These are phyloP conservation scores for Pseudotsuga menziesii DNA, from an alignment of 75 land plant genomes.

Conservation along the genomic window DNA sequence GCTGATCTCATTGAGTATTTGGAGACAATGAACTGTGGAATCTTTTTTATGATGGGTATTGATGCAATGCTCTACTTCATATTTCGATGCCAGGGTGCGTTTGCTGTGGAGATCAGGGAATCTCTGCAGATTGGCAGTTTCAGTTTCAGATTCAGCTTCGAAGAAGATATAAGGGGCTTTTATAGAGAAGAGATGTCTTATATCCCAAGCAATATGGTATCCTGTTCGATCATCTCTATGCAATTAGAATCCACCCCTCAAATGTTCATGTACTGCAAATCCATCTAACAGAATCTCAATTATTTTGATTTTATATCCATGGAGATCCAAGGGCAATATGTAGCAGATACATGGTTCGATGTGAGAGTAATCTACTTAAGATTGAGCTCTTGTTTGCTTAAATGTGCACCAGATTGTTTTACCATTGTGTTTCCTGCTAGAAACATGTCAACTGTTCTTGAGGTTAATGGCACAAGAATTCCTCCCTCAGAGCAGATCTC, in stretches of 20 bases:
- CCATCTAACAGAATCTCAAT: too few relatives aligned
- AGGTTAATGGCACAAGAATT: slow-evolving; percentile 70
- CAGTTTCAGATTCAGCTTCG: neutral
- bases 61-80: neutral
- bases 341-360: slow-evolving; percentile 37
- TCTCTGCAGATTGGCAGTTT: neutral
- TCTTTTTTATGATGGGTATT: neutral
- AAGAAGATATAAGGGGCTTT: too few relatives aligned
- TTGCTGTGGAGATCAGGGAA: neutral
- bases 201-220: too few relatives aligned
- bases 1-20: neutral
- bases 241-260: too few relatives aligned
- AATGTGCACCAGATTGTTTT: slow-evolving; percentile 33
- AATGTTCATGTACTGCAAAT: too few relatives aligned
- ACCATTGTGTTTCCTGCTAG: slow-evolving; percentile 59
- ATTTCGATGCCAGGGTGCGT: neutral
- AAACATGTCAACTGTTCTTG: slow-evolving; percentile 49
- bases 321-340: too few relatives aligned
- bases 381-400: slow-evolving; percentile 12
- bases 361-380: slow-evolving; percentile 71
- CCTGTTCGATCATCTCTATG: too few relatives aligned
- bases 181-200: too few relatives aligned
- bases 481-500: slow-evolving; percentile 38
- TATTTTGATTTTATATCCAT: too few relatives aligned
- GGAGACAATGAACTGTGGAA: neutral